Base-by-base conservation (phyloP, 2,329 filamentous ascomycete genomes). In the Clarireedia paspali region DNA sequence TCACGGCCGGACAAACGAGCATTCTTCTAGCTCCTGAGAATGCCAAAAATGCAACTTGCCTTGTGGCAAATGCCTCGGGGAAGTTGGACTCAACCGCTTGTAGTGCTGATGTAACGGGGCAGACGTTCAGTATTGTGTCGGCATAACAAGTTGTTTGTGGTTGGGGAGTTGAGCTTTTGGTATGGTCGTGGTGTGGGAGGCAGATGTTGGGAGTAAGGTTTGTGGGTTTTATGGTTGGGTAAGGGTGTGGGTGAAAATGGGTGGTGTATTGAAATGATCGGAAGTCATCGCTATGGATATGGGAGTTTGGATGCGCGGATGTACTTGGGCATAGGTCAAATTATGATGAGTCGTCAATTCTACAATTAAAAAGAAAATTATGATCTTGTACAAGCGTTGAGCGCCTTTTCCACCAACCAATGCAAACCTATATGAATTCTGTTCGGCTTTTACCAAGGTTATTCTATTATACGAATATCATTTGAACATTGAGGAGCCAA, bases 21-120 rank as follows among this genome's bases (percentile, higher is more conserved):
- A 59, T 81, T 39, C 66, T 73, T 0, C 71, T 80, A 23, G 71
- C 74, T 9, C 78, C 78, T 0, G 65, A 68, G 17, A 77, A 73
- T 53, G 74, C 73, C 53, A 69, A 70, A 23, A 73, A 72, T 50
- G 65, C 66, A 49, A 74, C 71, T 2, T 80, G 77, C 57, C 66
- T 79, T 42, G 65, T 76, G 5, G 65, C 71, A 5, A 62, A 60
- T 27, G 55, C 48, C 3, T 58, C 52, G 36, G 53, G 46, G 15
- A 64, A 60, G 50, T 55, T 68, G n/a, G 65, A 66, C 53, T 39
- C 59, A 24, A 45, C 55, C 12, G 38, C 54, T 46, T 66, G 64
- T 55, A 55, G 40, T 17, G 58, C 60, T 15, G 38, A 50, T 24
- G 45, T 24, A 23, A 53, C 53, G 10, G 56, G 45, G 7, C 62